These are phyloP conservation scores for Talaromyces rugulosus DNA, from an alignment of 2,329 filamentous ascomycete genomes.

Conservation along the genomic window DNA sequence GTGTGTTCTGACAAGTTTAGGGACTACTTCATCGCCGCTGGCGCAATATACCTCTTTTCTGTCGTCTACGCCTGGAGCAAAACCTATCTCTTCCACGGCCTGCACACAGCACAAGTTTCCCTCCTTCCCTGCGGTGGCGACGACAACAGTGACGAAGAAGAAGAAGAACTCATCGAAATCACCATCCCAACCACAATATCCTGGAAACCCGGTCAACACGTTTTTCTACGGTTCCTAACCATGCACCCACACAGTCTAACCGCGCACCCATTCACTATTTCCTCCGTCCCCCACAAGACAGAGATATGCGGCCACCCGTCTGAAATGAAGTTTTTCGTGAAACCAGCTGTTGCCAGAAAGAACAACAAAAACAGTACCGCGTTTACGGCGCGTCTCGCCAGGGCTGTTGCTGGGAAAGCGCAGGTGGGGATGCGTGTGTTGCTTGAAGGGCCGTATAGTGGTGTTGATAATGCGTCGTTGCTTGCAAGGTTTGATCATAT, in stretches of 20 bases:
- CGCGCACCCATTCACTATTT: slow-evolving; percentile 62
- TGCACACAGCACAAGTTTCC: slow-evolving; percentile 37
- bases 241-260: slow-evolving; percentile 50
- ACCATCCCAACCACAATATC: slow-evolving; percentile 44
- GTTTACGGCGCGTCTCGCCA: slow-evolving; percentile 49
- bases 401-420: slow-evolving; percentile 35
- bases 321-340: slow-evolving; percentile 53
- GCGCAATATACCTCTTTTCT: slow-evolving; percentile 47
- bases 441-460: slow-evolving; percentile 58
- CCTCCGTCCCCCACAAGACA: slow-evolving; percentile 44
- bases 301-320: slow-evolving; percentile 49
- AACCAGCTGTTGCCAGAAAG: slow-evolving; percentile 21
- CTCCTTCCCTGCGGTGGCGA: slow-evolving; percentile 49
- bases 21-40: slow-evolving; percentile 60
- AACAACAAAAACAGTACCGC: not conserved
- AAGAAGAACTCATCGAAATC: slow-evolving; percentile 45
- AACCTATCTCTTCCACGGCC: slow-evolving; percentile 50
- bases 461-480: slow-evolving; percentile 37
- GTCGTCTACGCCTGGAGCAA: slow-evolving; percentile 44
- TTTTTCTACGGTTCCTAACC: slow-evolving; percentile 56
- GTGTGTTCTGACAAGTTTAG: slow-evolving; percentile 21
- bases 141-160: not conserved
- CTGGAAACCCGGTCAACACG: slow-evolving; percentile 62
- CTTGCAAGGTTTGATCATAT: slow-evolving; percentile 35
- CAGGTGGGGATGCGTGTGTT: slow-evolving; percentile 40